Conservation (phyloP, 2,329 filamentous ascomycete species). For the Penicillium sp. region DNA sequence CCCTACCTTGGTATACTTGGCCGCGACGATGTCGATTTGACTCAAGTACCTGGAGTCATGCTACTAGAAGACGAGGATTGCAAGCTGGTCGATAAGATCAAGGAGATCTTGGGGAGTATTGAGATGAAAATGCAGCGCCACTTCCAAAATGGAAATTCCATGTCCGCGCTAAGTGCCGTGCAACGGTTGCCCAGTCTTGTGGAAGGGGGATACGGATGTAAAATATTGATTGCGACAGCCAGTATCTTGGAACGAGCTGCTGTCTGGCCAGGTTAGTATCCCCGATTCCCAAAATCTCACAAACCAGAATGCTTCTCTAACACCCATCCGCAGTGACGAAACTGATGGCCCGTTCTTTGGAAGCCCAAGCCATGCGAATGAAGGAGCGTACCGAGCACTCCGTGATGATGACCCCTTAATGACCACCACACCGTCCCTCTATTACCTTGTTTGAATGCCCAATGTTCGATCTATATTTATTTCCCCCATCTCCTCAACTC, state of each 20-base stretch:
- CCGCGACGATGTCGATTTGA: constrained; percentile 73
- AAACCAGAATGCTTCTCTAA: background rate
- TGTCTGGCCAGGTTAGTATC: constrained; percentile 79
- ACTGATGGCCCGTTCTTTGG: constrained; percentile 64
- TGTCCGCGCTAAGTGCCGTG: constrained; percentile 50
- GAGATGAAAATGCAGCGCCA: constrained; percentile 73
- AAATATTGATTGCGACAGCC: constrained; percentile 78
- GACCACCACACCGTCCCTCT: background rate
- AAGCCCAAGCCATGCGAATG: constrained; percentile 62
- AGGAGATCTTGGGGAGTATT: constrained; percentile 71
- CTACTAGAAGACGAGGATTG: constrained; percentile 88
- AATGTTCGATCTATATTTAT: constrained; percentile 1
- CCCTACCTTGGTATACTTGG: constrained; percentile 83
- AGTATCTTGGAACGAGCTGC: constrained; percentile 84
- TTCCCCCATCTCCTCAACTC: background rate
- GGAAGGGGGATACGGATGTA: constrained; percentile 75
- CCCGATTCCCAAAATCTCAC: background rate
- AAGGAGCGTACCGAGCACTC: constrained; percentile 53
- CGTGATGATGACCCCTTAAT: constrained; percentile 28
- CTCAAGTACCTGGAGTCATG: constrained; percentile 81
- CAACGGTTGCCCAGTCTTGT: constrained; percentile 57
- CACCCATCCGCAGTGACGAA: constrained; percentile 56
- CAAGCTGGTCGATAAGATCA: constrained; percentile 78
- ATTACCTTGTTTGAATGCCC: constrained; percentile 4
- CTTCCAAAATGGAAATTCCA: constrained; percentile 52